Base-by-base conservation (phyloP, 352 stramenopile genomes). In the Nothophytophthora sp. region DNA sequence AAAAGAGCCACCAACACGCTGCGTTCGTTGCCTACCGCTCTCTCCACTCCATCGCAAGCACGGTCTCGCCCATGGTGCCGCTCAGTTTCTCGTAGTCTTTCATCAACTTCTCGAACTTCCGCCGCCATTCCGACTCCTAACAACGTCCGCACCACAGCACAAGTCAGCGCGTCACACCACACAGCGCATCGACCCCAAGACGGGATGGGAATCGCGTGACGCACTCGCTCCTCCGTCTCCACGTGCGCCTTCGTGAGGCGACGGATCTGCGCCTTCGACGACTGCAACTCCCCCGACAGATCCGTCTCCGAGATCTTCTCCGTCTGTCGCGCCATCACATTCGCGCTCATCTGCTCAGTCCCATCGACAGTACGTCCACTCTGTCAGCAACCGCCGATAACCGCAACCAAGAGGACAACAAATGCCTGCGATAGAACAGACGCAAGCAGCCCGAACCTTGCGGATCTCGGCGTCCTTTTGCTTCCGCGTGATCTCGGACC, bases 51-150 rank as follows among this genome's bases (percentile, higher is more conserved):
- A 85, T 95, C 12, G 84, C 84, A 2, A 95, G 61, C 8, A 89
- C 77, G 1, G 84, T 92, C 47, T 92, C 84, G 5, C 84, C 84
- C 84, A 95, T 95, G 0, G 84, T 88, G 4, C 84, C 84, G 18
- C 81, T 92, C 1, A 95, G 68, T 28, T 92, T 95, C 30, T 92
- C 77, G 44, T 92, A 92, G 54, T 95, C 84, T n/a, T 85, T 86
- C 63, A 81, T 71, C 13, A 95, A 42, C 22, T 92, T 90, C 18
- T 92, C 81, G 69, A 88, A 92, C 63, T 95, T 95, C 42, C 81
- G 81, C 42, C 81, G 73, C 81, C 81, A 92, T 18, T 88, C 79
- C 12, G 70, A 69, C 51, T 92, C 84, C 84, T 95, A 12, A 8
- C 34, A 57, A n/a, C 5, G n/a, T n/a, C n/a, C n/a, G n/a, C 27